Evolutionary conservation across 768 basidiomycete species (phyloP), one percentile per base, ranked within the genome.

Genomic region (Trametes cubensis): DNA sequence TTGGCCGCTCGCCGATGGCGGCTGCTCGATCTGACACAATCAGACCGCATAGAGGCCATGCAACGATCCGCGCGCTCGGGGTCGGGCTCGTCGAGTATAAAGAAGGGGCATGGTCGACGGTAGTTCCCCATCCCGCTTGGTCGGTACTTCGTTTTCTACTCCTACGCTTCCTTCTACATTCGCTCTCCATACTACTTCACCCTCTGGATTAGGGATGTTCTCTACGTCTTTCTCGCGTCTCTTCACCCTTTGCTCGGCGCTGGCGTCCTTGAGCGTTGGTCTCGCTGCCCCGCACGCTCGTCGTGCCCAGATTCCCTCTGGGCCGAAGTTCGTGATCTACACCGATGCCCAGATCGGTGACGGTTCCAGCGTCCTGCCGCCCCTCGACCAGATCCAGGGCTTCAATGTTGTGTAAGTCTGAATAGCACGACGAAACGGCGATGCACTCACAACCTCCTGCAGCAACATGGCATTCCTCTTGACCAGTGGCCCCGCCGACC

Each of bases 391-490:
- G 54, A 56, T 62, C 48, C 54, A 51, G 42, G 61, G 61, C 47
- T 56, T 62, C 61, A 62, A 56, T 41, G 55, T 56, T 26, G 39
- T 62, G 61, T 61, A 55, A 20, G 60, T 45, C 10, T 34, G 6
- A 34, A 6, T 34, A 34, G 34, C 34, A 6, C 11, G 34, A 10
- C 6, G 6, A 11, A 34, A 34, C 5, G 34, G 11, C 34, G 34
- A 10, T 10, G 11, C 10, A 34, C 34, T 34, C 2, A 34, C 34
- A 10, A 34, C 8, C 18, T 34, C n/a, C 23, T n/a, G 34, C 34
- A 79, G 77, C 42, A 73, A 75, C 34, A 64, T 83, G 3, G 75
- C 78, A 2, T 83, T 83, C 70, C 66, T 81, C 45, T 64, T 80
- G 17, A 67, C 70, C 11, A 70, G 71, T 5, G 82, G 83, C 1